Conservation (phyloP, 2,329 filamentous ascomycete species). For the Diplodia corticola region DNA sequence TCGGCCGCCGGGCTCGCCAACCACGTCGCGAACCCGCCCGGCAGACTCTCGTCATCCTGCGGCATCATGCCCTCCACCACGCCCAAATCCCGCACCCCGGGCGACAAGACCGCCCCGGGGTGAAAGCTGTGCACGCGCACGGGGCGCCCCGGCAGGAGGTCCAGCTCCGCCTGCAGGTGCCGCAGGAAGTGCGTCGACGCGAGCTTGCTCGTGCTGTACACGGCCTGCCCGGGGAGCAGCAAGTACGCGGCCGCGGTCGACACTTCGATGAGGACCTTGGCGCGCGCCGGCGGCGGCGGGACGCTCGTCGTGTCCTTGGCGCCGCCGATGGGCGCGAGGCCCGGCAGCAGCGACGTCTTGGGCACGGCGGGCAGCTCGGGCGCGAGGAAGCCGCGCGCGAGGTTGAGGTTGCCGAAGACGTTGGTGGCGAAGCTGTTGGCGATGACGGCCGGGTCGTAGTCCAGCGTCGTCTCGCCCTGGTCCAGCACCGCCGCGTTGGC, state of each 20-base stretch:
- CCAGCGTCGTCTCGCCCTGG: not conserved
- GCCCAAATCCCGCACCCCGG: not conserved
- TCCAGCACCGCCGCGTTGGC: constrained; percentile 19
- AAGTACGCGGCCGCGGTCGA: constrained; percentile 1
- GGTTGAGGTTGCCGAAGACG: constrained; percentile 24
- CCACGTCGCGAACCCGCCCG: constrained; percentile 34
- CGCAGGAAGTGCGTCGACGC: constrained; percentile 9
- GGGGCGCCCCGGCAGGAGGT: not conserved
- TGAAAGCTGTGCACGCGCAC: not conserved
- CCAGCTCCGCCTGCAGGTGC: constrained; percentile 19
- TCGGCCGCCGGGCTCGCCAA: constrained; percentile 32
- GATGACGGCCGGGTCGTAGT: constrained; percentile 14
- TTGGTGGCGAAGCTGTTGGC: constrained; percentile 20
- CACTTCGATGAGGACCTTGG: constrained; percentile 15
- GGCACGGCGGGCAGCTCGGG: constrained; percentile 15
- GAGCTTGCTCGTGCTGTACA: constrained; percentile 24
- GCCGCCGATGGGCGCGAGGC: not conserved
- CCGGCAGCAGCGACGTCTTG: not conserved
- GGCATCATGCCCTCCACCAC: not conserved
- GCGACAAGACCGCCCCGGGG: not conserved
- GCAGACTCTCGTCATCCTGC: not conserved
- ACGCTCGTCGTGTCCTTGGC: not conserved
- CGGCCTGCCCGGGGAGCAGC: not conserved
- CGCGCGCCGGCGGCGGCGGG: not conserved
- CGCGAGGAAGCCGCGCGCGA: constrained; percentile 26